These are phyloP conservation scores for Naganishia liquefaciens DNA, from an alignment of 1,284 basidiomycete species.

Conservation along the genomic window DNA sequence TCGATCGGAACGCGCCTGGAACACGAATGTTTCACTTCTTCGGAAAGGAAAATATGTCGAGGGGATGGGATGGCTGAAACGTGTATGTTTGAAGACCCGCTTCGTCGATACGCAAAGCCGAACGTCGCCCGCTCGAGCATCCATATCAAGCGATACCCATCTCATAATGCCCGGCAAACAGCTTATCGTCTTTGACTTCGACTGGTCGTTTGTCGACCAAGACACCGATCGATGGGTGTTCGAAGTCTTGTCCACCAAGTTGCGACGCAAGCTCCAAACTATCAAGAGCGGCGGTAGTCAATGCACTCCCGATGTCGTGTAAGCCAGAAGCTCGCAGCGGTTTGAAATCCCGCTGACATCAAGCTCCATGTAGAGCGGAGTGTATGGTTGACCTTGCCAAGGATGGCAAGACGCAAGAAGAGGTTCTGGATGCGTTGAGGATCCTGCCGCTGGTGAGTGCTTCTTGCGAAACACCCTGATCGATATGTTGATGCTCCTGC, in stretches of 20 bases:
- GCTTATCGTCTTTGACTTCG: constrained; percentile 93
- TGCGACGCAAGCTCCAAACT: constrained; percentile 79
- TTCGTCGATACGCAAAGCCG: neutral
- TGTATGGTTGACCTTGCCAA: constrained; percentile 69
- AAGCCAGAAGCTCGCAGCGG: constrained; percentile 46
- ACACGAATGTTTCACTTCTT: constrained; percentile 8
- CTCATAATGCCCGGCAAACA: constrained; percentile 58
- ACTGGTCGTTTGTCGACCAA: constrained; percentile 88
- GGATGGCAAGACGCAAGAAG: constrained; percentile 66
- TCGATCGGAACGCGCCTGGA: constrained; percentile 1
- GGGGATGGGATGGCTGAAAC: constrained; percentile 2
- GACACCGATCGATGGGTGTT: constrained; percentile 96
- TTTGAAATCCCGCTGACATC: too few species aligned
- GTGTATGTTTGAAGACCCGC: neutral
- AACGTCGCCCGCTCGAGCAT: neutral
- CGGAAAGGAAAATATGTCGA: constrained; percentile 2
- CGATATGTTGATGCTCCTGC: neutral
- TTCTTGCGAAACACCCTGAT: constrained; percentile 1
- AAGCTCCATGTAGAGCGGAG: constrained; percentile 62
- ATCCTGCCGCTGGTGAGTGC: constrained; percentile 80
- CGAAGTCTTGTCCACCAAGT: constrained; percentile 81
- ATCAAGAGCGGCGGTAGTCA: constrained; percentile 64
- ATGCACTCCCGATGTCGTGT: constrained; percentile 92
- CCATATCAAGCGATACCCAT: constrained; percentile 5
- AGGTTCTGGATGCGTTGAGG: constrained; percentile 75